Evolutionary conservation across 352 stramenopile genomes (phyloP), one percentile per base, ranked within the genome.

Genomic region (Globisporangium spinosum): DNA sequence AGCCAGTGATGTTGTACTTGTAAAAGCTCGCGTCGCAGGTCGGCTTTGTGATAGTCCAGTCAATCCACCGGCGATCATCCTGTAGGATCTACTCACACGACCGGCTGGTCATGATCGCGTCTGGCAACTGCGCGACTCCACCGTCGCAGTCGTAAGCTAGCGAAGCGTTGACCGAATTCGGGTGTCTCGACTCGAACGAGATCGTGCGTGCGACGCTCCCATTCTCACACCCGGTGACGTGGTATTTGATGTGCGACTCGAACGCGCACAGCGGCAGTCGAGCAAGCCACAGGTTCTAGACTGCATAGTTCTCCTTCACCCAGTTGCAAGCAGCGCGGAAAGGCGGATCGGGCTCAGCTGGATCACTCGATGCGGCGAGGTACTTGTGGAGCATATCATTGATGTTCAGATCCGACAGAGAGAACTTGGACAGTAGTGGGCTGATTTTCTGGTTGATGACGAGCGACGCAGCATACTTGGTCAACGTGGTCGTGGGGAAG

Each of bases 301-400:
- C 32, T 9, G 73, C 64, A 29, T 83, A 90, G 53, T 88, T 90
- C 1, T 67, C 40, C 35, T 75, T 77, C 3, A 85, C 62, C 77
- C 77, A 89, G 23, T 74, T 74, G 67, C 77, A 89, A 1, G 79
- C 73, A 2, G 77, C 70, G 0, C 57, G 17, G 23, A 86, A 89
- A 5, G 71, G 62, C 1, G 79, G 71, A n/a, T 80, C 65, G 1
- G 62, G 17, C 2, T 77, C 63, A 10, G 22, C 45, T 17, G 65
- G 23, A 6, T 77, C 59, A 2, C 12, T 68, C 1, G 27, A 57
- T 0, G 63, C 47, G 6, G 25, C 38, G 20, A 62, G 61, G 59
- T 79, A 86, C 8, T 65, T 56, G 10, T 54, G 25, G 0, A 88
- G 22, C 6, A 88, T 57, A n/a, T 71, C 65, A 10, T 79, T 77